Percentiles rank a stretch among this genome's conserved stretches.
These are phyloP conservation scores for Trichoderma sp. DNA, from an alignment of 2,329 filamentous ascomycete genomes.

Conservation along the genomic window DNA sequence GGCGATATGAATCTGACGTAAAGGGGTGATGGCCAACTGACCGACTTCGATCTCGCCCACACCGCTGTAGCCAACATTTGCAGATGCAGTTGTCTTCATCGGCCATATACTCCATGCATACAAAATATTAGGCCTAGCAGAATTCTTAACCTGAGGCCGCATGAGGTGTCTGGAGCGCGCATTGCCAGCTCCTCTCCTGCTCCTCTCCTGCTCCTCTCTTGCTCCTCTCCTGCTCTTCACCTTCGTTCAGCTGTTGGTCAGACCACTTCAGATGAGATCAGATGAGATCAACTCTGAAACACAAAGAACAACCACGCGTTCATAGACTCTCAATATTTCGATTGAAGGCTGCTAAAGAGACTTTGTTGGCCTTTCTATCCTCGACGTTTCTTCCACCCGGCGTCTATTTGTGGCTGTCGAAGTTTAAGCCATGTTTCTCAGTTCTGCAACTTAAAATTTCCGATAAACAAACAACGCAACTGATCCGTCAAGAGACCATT, in stretches of 20 bases:
- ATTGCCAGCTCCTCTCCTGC: not conserved
- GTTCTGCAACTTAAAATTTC: not conserved
- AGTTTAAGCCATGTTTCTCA: not conserved
- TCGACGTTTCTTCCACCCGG: not conserved
- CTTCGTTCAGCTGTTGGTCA: not conserved
- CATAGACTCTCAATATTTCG: not conserved
- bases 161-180: not conserved
- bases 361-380: not conserved
- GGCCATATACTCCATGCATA: not conserved
- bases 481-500: no score
- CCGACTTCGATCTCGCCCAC: not conserved
- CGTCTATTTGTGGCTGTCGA: not conserved
- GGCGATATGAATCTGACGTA: not conserved
- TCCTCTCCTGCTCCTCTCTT: not conserved
- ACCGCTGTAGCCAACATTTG: not conserved
- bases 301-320: not conserved
- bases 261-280: no score
- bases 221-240: not conserved
- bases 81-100: not conserved
- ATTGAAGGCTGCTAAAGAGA: not conserved
- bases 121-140: not conserved
- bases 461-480: not conserved
- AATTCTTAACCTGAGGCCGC: not conserved
- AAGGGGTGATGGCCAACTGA: not conserved
- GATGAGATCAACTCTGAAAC: not conserved